These are phyloP conservation scores for Hypoxylon cercidicola DNA, from an alignment of 495 filamentous ascomycete genomes.

Conservation along the genomic window DNA sequence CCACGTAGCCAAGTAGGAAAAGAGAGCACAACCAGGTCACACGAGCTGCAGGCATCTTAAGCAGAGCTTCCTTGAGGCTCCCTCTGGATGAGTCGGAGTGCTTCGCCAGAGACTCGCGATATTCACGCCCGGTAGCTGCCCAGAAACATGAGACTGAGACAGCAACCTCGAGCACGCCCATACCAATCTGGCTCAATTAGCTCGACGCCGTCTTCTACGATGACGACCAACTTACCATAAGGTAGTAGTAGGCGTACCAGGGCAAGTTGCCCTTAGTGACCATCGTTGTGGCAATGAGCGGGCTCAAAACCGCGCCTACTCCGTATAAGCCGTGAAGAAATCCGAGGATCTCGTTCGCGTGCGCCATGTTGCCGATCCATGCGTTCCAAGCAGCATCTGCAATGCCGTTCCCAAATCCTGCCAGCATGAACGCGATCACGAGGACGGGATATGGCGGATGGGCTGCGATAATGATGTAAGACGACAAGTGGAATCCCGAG, in stretches of 20 bases:
- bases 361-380: conserved; percentile 80
- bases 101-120: conserved; percentile 64
- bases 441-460: conserved; percentile 81
- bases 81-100: conserved; percentile 34
- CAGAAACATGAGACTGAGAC: conserved; percentile 71
- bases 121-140: conserved; percentile 68
- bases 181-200: conserved; percentile 61
- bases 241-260: conserved; percentile 75
- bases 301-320: conserved; percentile 77
- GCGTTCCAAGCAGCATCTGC: conserved; percentile 82
- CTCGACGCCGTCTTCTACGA: neutral
- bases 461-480: conserved; percentile 73
- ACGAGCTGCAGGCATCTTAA: conserved; percentile 48
- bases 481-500: conserved; percentile 70
- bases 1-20: conserved; percentile 84
- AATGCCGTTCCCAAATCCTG: conserved; percentile 77
- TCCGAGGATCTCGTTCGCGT: conserved; percentile 75
- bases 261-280: conserved; percentile 64
- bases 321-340: conserved; percentile 80
- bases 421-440: conserved; percentile 73
- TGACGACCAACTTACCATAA: conserved; percentile 53
- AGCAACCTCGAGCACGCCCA: conserved; percentile 69
- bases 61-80: conserved; percentile 66
- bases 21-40: conserved; percentile 81
- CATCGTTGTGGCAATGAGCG: conserved; percentile 80